Evolutionary conservation across 108 stramenopile genomes (phyloP).

Genomic region (Cylindrotheca fusiformis): DNA sequence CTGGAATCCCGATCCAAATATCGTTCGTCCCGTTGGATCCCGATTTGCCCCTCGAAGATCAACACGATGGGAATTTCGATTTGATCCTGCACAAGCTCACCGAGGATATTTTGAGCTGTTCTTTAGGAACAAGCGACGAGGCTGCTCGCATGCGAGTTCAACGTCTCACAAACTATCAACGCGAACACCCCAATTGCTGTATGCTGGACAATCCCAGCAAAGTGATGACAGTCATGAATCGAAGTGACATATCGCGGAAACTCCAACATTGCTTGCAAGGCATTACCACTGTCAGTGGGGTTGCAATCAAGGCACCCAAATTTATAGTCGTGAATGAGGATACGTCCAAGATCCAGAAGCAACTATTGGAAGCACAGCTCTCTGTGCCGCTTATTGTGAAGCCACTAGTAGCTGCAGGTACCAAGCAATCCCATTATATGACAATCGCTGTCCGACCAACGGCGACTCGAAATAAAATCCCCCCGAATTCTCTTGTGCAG

Average conservation of each 20-base stretch:
- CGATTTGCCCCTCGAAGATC: conserved; percentile 72
- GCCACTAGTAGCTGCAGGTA: conserved; percentile 84
- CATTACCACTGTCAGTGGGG: conserved; percentile 52
- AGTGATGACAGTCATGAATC: conserved; percentile 75
- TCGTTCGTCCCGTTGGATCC: conserved; percentile 82
- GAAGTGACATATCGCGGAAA: conserved; percentile 65
- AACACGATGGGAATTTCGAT: conserved; percentile 79
- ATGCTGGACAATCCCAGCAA: conserved; percentile 70
- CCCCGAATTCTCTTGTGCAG: conserved; percentile 46
- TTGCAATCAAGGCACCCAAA: conserved; percentile 63
- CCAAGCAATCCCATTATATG: conserved; percentile 78
- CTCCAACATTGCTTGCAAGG: conserved; percentile 51
- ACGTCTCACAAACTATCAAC: conserved; percentile 60
- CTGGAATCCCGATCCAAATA: conserved; percentile 49
- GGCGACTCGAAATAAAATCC: conserved; percentile 42
- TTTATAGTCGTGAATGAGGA: conserved; percentile 46
- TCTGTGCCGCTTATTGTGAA: conserved; percentile 74
- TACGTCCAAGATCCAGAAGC: conserved; percentile 2
- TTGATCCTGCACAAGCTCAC: conserved; percentile 85
- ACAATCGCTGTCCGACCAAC: conserved; percentile 54
- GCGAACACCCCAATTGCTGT: conserved; percentile 60
- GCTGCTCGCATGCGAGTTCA: conserved; percentile 44
- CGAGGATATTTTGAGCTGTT: conserved; percentile 75
- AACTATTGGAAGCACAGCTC: background rate
- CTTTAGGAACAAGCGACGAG: conserved; percentile 8